phyloP scores from a whole-genome alignment of 345 rosid genomes.

The Orychophragmus violaceus region DNA sequence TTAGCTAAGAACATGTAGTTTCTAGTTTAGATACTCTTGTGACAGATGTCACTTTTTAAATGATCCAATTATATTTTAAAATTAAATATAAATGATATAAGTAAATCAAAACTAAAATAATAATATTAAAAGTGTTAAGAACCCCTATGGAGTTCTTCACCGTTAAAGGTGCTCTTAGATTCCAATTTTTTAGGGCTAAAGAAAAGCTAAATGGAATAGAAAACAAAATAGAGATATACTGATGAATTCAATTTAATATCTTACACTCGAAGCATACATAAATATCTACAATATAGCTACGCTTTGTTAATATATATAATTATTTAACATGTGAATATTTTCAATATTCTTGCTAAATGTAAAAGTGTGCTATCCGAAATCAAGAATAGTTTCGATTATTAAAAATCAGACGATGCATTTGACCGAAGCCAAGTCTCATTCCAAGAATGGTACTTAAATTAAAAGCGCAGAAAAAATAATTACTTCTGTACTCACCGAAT shows the following conservation, averaged over 20 bases:
- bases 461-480: constrained; percentile 7
- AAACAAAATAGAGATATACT: neutral
- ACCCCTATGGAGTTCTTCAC: too few species aligned
- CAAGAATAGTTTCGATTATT: neutral
- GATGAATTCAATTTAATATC: neutral
- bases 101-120: too few species aligned
- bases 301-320: neutral
- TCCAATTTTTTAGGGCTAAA: too few species aligned
- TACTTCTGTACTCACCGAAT: constrained; percentile 1
- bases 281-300: neutral
- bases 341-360: neutral
- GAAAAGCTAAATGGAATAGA: too few species aligned
- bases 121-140: too few species aligned
- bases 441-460: constrained; percentile 10
- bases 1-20: too few species aligned
- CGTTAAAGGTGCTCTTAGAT: too few species aligned
- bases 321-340: neutral
- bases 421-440: constrained; percentile 13
- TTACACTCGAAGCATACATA: constrained; percentile 7
- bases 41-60: too few species aligned
- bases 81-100: too few species aligned
- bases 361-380: neutral
- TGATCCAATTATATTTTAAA: too few species aligned
- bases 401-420: constrained; percentile 20
- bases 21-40: too few species aligned